phyloP scores from a whole-genome alignment of 805 yeast genomes.

The Starmerella asiatica region DNA sequence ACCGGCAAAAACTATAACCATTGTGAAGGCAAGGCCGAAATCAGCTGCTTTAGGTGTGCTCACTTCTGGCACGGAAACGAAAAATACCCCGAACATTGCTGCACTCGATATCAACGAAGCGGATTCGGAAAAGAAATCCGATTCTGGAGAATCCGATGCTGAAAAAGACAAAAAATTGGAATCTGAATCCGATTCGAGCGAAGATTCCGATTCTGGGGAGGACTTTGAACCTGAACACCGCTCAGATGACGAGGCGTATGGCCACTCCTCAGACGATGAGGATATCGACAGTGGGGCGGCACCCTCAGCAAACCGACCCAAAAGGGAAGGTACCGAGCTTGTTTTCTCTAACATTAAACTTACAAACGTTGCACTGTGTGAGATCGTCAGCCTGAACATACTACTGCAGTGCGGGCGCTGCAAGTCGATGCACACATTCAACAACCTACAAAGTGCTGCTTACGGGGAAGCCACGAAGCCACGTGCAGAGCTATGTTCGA shows the following conservation, averaged over 20 bases:
- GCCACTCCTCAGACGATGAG: conserved; percentile 23
- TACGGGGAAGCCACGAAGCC: conserved; percentile 26
- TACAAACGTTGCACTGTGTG: conserved; percentile 26
- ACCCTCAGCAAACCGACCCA: conserved; percentile 8
- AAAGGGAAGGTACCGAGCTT: conserved; percentile 27
- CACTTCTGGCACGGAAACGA: too few relatives aligned
- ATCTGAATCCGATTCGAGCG: conserved; percentile 6
- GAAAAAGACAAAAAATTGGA: conserved; percentile 4
- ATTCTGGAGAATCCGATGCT: not conserved
- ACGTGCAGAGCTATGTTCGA: conserved; percentile 24
- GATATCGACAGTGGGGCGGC: conserved; percentile 16
- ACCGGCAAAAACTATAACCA: conserved; percentile 47
- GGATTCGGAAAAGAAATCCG: not conserved
- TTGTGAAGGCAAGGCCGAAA: conserved; percentile 28
- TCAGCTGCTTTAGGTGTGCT: too few relatives aligned
- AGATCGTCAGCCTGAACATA: conserved; percentile 26
- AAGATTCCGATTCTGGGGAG: conserved; percentile 1
- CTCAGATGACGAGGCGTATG: not conserved
- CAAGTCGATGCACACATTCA: conserved; percentile 27
- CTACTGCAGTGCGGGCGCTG: conserved; percentile 30
- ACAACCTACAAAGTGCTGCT: conserved; percentile 26
- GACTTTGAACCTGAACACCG: conserved; percentile 3
- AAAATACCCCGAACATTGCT: too few relatives aligned
- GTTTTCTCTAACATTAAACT: conserved; percentile 25
- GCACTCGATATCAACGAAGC: too few relatives aligned